Base-by-base conservation (phyloP, 768 basidiomycete species). In the Rubroboletus pulcherrimus region DNA sequence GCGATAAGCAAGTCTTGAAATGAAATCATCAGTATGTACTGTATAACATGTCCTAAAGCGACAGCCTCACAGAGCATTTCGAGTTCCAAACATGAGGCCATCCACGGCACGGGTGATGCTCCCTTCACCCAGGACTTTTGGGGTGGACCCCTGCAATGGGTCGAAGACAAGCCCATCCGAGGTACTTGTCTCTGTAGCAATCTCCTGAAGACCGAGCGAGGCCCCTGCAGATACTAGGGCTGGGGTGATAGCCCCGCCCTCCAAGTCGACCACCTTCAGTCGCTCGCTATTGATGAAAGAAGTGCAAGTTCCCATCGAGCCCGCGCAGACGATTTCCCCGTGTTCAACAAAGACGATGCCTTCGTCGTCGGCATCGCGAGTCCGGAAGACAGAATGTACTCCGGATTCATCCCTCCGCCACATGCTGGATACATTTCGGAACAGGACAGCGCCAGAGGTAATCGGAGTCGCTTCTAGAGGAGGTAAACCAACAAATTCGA, bases 401-500 rank as follows among this genome's bases (percentile, higher is more conserved):
- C 67, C 71, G 4, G 45, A 57, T 35, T 60, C 62, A 35, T 65
- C 62, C 40, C 66, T 55, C 53, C 56, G 15, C 53, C 66, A 53
- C 57, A 79, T 66, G 40, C 69, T 77, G 12, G 72, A 73, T 21
- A 90, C 79, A 55, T 81, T 81, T 8, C 71, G 71, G 66, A 91
- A 85, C 15, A 81, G 64, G 21, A 90, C 73, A 17, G 54, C 35
- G 4, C 65, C 69, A 7, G 72, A 73, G 33, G 66, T 65, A 15
- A 62, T 53, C 29, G 66, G 65, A 21, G 69, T 67, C 6, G 77
- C 73, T 12, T 71, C 72, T 2, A 93, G 73, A 14, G 89, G 87
- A 0, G 90, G 89, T 11, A 91, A 72, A 1, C 91, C 91, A 4
- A 82, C 81, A 58, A 80, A 83, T 52, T 81, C 63, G 12, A 92